Conservation (phyloP, 2,329 filamentous ascomycete genomes). For the Aspergillus uvarum region DNA sequence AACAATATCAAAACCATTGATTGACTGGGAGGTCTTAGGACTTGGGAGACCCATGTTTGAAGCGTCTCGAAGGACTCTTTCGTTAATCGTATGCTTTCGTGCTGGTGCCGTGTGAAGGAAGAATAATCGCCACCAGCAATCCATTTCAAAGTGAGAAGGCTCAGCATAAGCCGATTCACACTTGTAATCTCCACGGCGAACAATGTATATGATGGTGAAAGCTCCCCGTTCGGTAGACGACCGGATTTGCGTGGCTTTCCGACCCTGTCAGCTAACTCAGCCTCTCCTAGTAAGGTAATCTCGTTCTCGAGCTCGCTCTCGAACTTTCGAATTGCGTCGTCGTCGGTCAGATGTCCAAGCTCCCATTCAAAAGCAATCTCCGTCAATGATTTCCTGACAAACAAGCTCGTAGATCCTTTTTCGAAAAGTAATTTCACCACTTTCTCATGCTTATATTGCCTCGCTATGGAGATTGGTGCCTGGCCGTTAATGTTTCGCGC, state of each 20-base stretch:
- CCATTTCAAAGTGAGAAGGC: neutral
- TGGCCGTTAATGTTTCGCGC: neutral
- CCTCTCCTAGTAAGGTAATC: neutral
- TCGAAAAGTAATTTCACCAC: neutral
- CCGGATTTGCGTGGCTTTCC: neutral
- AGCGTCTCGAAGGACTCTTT: neutral
- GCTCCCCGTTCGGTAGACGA: neutral
- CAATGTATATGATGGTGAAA: neutral
- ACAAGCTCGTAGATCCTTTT: neutral
- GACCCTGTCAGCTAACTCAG: neutral
- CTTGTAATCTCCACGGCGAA: neutral
- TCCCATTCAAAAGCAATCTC: neutral
- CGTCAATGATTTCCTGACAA: neutral
- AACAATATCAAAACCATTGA: neutral
- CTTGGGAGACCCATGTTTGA: neutral
- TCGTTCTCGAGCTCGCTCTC: neutral
- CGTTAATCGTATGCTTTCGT: neutral
- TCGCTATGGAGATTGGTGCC: neutral
- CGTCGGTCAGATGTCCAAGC: neutral
- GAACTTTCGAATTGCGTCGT: neutral
- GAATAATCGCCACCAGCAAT: neutral
- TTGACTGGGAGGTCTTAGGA: neutral
- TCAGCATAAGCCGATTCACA: neutral
- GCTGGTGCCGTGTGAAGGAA: neutral
- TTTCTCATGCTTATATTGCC: neutral